Evolutionary conservation across 495 filamentous ascomycete species (phyloP), one percentile per base, ranked within the genome.

Genomic region (Xylaria sp.): DNA sequence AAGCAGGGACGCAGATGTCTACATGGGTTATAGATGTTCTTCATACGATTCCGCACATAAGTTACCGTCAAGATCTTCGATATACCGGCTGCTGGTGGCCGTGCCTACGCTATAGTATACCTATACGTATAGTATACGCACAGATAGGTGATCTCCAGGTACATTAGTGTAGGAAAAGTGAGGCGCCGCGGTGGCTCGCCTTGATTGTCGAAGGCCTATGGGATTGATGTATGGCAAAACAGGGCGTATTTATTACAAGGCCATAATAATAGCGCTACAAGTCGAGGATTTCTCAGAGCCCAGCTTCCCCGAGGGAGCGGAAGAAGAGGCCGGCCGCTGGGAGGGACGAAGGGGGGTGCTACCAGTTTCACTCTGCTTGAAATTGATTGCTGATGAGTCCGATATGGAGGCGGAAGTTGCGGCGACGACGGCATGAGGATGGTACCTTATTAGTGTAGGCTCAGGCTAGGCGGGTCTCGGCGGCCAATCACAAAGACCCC

Each of bases 351-450:
- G 59, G 59, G 19, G 58, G 37, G 19, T 61, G 61, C 33, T 46
- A 31, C 61, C 41, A n/a, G 31, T 52, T 52, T 66, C 62, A 33
- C 43, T 50, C 44, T 52, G 44, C 46, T 55, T 67, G 43, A 21
- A 14, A 21, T 35, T 66, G 44, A 50, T 21, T 52, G 62, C 44
- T 67, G 64, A 19, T 67, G 64, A 67, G 29, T 53, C 55, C 64
- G 26, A 67, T 53, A 67, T 53, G 48, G 35, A 46, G 48, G 48
- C 64, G 64, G 64, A 67, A 67, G 46, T 33, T 67, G 64, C 64
- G 64, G 64, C 64, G 64, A 55, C 64, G 64, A 55, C 64, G 62
- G 44, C 62, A 66, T 33, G 44, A 64, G 26, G 33, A 66, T 29
- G 46, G 64, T 53, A 53, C 64, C 64, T 55, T 55, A 55, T 53